Conservation (phyloP, 495 filamentous ascomycete genomes). For the Xylaria grammica region DNA sequence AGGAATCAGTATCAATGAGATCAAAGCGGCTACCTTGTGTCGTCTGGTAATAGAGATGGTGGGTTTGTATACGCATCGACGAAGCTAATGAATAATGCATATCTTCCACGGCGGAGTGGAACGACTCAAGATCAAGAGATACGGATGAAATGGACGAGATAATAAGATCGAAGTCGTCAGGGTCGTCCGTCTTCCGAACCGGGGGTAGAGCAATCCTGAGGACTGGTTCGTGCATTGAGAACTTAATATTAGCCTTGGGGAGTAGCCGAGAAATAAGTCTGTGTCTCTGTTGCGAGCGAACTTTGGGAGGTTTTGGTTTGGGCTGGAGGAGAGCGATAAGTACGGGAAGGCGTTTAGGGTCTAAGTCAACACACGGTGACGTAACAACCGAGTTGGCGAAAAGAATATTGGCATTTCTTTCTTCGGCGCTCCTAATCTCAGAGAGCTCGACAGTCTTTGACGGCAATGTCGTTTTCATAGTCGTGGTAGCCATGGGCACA, state of each 20-base stretch:
- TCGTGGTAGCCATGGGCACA: constrained; percentile 97
- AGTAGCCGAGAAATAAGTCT: constrained; percentile 86
- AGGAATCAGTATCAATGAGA: constrained; percentile 79
- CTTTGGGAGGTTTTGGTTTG: constrained; percentile 57
- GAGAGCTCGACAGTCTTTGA: constrained; percentile 89
- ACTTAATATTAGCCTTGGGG: constrained; percentile 92
- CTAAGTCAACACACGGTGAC: constrained; percentile 93
- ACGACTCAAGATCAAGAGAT: constrained; percentile 90
- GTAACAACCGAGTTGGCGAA: constrained; percentile 96
- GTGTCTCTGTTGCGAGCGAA: constrained; percentile 53
- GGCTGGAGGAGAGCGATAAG: constrained; percentile 74
- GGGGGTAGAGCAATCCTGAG: constrained; percentile 83
- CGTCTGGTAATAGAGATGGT: constrained; percentile 96
- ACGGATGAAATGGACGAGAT: constrained; percentile 93
- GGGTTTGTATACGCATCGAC: constrained; percentile 79
- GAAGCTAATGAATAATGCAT: constrained; percentile 84
- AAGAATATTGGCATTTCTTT: constrained; percentile 93
- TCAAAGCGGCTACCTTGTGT: constrained; percentile 79
- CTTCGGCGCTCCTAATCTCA: constrained; percentile 73
- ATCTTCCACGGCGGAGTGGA: constrained; percentile 84
- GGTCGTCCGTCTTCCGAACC: constrained; percentile 64
- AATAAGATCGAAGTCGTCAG: constrained; percentile 87
- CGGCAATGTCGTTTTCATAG: constrained; percentile 90
- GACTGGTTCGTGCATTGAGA: constrained; percentile 96
- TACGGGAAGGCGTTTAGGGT: constrained; percentile 88